Conservation (phyloP, 2,329 filamentous ascomycete species). For the Escovopsis sp. region DNA sequence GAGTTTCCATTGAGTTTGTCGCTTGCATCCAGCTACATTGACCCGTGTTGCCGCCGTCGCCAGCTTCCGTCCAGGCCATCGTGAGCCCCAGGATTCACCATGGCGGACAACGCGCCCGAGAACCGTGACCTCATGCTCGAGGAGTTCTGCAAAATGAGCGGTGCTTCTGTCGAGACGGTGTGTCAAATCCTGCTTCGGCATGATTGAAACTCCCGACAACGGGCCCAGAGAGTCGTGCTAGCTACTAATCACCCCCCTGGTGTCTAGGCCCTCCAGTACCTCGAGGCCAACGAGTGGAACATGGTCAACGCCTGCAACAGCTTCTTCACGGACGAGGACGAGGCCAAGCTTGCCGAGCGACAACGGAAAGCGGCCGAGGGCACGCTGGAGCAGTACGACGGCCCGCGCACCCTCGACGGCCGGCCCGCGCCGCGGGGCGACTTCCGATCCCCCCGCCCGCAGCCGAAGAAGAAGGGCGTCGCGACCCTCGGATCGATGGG, state of each 20-base stretch:
- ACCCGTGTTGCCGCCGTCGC: not conserved
- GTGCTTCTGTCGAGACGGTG: constrained; percentile 16
- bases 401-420: constrained; percentile 48
- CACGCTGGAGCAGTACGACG: constrained; percentile 30
- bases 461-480: constrained; percentile 43
- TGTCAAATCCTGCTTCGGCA: not conserved
- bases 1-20: no score
- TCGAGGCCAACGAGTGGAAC: constrained; percentile 52
- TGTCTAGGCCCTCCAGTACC: constrained; percentile 49
- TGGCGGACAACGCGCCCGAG: constrained; percentile 12
- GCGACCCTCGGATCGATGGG: constrained; percentile 45
- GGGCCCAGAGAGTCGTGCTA: no score
- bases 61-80: not conserved
- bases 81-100: constrained; percentile 8
- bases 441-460: constrained; percentile 22
- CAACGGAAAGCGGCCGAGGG: constrained; percentile 27
- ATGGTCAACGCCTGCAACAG: constrained; percentile 45
- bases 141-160: constrained; percentile 15
- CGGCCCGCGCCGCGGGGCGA: constrained; percentile 35
- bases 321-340: constrained; percentile 45
- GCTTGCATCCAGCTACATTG: no score
- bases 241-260: not conserved
- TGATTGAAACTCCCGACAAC: not conserved
- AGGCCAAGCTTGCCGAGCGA: constrained; percentile 28
- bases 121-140: constrained; percentile 13